Evolutionary conservation across 768 basidiomycete species (phyloP).

Genomic region (Leccinellum albellum): DNA sequence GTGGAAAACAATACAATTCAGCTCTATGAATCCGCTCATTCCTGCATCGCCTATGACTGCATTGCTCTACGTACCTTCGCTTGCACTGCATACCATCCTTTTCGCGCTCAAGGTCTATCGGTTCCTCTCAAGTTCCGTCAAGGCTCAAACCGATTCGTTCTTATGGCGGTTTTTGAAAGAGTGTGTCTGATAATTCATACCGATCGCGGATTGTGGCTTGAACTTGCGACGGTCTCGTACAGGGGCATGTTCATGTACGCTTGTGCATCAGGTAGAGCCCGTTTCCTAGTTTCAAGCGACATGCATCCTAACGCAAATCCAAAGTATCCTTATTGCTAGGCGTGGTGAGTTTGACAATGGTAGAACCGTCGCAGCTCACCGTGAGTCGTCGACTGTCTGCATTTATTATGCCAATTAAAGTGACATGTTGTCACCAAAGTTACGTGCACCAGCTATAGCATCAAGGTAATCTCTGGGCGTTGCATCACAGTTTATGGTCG

Average conservation of each 20-base stretch:
- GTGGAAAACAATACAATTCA: neutral
- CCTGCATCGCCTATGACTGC: neutral
- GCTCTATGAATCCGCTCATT: neutral
- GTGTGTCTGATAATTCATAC: neutral
- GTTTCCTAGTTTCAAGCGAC: neutral
- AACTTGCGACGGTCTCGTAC: neutral
- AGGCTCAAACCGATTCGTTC: conserved; percentile 3
- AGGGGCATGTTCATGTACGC: conserved; percentile 25
- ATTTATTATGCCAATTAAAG: neutral
- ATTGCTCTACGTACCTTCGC: conserved; percentile 12
- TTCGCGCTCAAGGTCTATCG: conserved; percentile 16
- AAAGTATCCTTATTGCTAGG: neutral
- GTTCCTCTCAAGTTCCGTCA: conserved; percentile 1
- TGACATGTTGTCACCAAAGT: neutral
- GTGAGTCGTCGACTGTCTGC: neutral
- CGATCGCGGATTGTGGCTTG: neutral
- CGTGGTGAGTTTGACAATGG: neutral
- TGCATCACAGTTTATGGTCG: neutral
- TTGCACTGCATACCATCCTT: conserved; percentile 13
- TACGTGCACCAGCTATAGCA: neutral
- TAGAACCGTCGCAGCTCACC: neutral
- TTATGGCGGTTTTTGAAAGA: conserved; percentile 19
- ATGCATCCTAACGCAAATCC: neutral
- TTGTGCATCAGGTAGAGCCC: conserved; percentile 14
- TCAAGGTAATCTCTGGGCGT: no score